Base-by-base conservation (phyloP, 1,284 basidiomycete species). In the Caloboletus firmus region DNA sequence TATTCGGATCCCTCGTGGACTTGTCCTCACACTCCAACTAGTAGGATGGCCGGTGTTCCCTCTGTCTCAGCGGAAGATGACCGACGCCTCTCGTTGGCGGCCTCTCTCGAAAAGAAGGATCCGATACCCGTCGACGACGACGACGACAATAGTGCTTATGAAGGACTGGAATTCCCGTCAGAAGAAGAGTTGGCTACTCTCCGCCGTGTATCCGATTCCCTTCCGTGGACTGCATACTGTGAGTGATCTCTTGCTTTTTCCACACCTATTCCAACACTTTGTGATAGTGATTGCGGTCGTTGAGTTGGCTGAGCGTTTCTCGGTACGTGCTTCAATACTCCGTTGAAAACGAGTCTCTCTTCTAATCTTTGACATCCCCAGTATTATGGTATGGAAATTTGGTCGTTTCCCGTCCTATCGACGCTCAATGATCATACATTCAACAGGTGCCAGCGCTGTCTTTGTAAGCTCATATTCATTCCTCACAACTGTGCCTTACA, bases 231-330 rank as follows among this genome's bases (percentile, higher is more conserved):
- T 55, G 84, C 83, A 30, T 89, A 86, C 65, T 64, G 85, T 86
- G 53, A 69, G 79, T 75, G 48, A 53, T 51, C 51, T 26, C 52
- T 62, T 61, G 26, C 54, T 56, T 32, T 58, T 52, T 18, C 52
- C 49, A 7, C 62, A 55, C 59, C 15, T 26, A n/a, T 22, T 4
- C 31, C 26, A 10, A 60, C 49, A 8, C 15, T n/a, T 18, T 32
- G 31, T 20, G 32, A 7, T 51, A 88, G 85, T 88, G 53, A 87
- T 91, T 45, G 87, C 86, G 5, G 54, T 83, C 32, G 77, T 89
- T 35, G 88, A 91, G 69, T 65, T 87, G 41, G 86, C 86, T 5
- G 89, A 91, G 65, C 82, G 89, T 20, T 91, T 92, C 70, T 91
- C 88, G 12, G 82, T 82, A 59, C 48, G 79, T 47, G 0, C 28